Evolutionary conservation across 495 filamentous ascomycete species (phyloP).

Genomic region (Neurospora sp.): DNA sequence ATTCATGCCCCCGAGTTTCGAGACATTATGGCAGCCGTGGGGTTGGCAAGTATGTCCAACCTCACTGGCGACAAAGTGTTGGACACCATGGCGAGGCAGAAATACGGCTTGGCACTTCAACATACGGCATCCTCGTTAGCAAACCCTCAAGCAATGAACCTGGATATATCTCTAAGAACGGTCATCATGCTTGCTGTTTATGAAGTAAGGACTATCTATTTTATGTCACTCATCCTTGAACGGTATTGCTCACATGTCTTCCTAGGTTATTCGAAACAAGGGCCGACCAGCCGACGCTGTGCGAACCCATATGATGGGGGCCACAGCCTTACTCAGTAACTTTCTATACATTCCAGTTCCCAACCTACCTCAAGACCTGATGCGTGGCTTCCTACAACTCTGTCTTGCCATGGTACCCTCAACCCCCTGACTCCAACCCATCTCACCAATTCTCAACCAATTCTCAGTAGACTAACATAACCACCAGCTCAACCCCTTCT

Average conservation of each 20-base stretch:
- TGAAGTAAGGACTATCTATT: constrained; percentile 21
- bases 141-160: constrained; percentile 11
- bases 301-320: constrained; percentile 36
- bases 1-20: constrained; percentile 20
- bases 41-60: constrained; percentile 34
- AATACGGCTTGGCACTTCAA: constrained; percentile 33
- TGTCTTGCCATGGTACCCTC: constrained; percentile 34
- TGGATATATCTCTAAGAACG: constrained; percentile 21
- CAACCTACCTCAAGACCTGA: constrained; percentile 16
- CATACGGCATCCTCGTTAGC: constrained; percentile 24
- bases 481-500: constrained; percentile 24
- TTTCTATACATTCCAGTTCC: constrained; percentile 20
- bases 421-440: constrained; percentile 9
- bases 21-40: constrained; percentile 35
- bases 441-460: constrained; percentile 5
- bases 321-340: constrained; percentile 29
- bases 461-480: not conserved
- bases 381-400: constrained; percentile 29
- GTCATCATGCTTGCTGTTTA: constrained; percentile 37
- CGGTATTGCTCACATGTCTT: not conserved
- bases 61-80: constrained; percentile 31
- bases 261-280: constrained; percentile 10
- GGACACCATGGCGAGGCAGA: constrained; percentile 26
- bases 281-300: constrained; percentile 21
- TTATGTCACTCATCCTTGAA: not conserved